These are phyloP conservation scores for Torulaspora maleeae DNA, from an alignment of 805 yeast genomes.

Conservation along the genomic window DNA sequence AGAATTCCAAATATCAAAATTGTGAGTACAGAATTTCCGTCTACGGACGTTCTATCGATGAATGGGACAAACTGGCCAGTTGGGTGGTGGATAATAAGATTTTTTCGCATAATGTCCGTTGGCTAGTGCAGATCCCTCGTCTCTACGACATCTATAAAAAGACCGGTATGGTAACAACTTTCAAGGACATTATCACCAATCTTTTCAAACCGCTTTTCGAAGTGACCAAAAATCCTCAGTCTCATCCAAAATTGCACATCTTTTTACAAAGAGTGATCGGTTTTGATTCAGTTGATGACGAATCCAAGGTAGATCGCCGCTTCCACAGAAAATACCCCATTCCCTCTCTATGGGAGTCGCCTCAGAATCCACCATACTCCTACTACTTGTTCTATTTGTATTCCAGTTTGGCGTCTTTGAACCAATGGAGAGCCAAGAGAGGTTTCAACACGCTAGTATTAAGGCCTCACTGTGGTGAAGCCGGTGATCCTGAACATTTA, in stretches of 20 bases:
- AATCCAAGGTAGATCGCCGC: constrained; percentile 83
- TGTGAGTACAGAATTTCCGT: constrained; percentile 93
- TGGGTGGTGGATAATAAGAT: constrained; percentile 95
- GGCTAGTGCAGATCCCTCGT: constrained; percentile 95
- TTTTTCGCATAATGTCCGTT: constrained; percentile 88
- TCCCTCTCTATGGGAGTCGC: constrained; percentile 76
- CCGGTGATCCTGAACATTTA: constrained; percentile 98
- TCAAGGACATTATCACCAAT: constrained; percentile 73
- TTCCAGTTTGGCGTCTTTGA: constrained; percentile 81
- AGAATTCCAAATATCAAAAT: constrained; percentile 94
- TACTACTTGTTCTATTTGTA: constrained; percentile 87
- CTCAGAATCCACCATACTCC: constrained; percentile 93
- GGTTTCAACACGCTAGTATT: constrained; percentile 86
- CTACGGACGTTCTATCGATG: constrained; percentile 83
- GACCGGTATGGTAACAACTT: constrained; percentile 61
- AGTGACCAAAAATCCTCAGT: constrained; percentile 75
- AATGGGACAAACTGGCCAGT: constrained; percentile 92
- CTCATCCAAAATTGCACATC: constrained; percentile 86
- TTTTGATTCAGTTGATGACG: constrained; percentile 97
- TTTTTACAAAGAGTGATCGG: constrained; percentile 94
- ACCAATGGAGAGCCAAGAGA: constrained; percentile 71
- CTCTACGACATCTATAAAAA: constrained; percentile 84
- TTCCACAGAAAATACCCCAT: constrained; percentile 77
- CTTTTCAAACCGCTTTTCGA: constrained; percentile 86
- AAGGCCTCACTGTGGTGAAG: constrained; percentile 98